Evolutionary conservation across 1,284 basidiomycete genomes (phyloP).

Genomic region (Irpex lacteus): DNA sequence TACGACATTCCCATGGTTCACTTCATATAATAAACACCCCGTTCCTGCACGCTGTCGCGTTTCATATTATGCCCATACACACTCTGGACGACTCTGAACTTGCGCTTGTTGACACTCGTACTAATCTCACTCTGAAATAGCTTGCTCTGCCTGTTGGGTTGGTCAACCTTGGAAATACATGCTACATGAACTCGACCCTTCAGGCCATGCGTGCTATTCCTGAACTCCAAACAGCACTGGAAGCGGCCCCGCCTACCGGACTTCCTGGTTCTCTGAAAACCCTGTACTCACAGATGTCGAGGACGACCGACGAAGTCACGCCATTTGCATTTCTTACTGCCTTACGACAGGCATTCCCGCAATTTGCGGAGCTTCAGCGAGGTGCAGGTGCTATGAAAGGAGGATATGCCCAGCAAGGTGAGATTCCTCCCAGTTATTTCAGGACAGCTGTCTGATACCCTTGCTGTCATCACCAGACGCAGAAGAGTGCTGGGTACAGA

Average conservation of each 20-base stretch:
- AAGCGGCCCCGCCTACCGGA: conserved; percentile 27
- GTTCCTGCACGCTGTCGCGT: not conserved
- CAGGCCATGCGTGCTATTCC: conserved; percentile 92
- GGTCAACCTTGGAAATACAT: conserved; percentile 83
- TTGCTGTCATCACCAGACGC: conserved; percentile 61
- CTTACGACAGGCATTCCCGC: conserved; percentile 82
- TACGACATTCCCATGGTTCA: not conserved
- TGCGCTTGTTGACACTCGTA: not conserved
- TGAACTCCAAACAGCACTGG: conserved; percentile 75
- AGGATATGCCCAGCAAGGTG: conserved; percentile 85
- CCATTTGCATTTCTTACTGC: conserved; percentile 73
- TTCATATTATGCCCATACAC: not conserved
- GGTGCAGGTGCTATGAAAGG: conserved; percentile 39
- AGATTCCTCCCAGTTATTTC: not conserved
- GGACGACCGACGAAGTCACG: conserved; percentile 76
- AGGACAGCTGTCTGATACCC: not conserved
- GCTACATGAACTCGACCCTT: conserved; percentile 95
- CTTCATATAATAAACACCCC: not conserved
- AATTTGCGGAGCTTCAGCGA: conserved; percentile 78
- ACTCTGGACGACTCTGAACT: not conserved
- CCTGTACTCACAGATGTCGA: conserved; percentile 71
- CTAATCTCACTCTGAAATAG: conserved; percentile 25
- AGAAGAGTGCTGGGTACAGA: conserved; percentile 90
- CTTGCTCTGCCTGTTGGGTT: conserved; percentile 70
- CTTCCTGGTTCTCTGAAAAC: conserved; percentile 66